A percentile compares a stretch with the other conserved stretches of the same genome.
Conservation (phyloP, 495 filamentous ascomycete species). For the Talaromyces stipitatus region DNA sequence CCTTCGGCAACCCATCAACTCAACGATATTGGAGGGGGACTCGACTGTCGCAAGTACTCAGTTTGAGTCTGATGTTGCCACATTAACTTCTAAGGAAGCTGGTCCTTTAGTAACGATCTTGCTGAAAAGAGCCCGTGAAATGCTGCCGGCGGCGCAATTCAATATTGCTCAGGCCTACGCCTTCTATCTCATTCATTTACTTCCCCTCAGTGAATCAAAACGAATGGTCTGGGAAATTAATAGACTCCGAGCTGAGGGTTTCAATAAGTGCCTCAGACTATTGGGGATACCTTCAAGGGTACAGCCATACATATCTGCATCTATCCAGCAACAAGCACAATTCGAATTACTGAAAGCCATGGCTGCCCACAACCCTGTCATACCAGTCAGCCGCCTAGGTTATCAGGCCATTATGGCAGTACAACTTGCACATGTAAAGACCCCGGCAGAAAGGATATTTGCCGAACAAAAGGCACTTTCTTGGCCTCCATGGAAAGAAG, state of each 20-base stretch:
- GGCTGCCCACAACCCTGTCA: slow-evolving; percentile 45
- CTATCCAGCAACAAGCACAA: slow-evolving; percentile 52
- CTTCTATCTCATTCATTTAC: slow-evolving; percentile 19
- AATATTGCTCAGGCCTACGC: slow-evolving; percentile 34
- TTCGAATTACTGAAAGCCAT: slow-evolving; percentile 57
- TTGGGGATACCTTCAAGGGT: slow-evolving; percentile 45
- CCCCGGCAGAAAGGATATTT: slow-evolving; percentile 47
- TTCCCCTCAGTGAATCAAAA: background rate
- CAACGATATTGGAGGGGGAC: background rate
- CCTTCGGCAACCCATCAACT: slow-evolving; percentile 21
- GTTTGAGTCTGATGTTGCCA: slow-evolving; percentile 7
- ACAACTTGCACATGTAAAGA: slow-evolving; percentile 60
- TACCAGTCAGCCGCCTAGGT: slow-evolving; percentile 52
- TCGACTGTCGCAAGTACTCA: slow-evolving; percentile 9
- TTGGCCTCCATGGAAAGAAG: slow-evolving; percentile 70
- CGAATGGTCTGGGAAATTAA: slow-evolving; percentile 5
- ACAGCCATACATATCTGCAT: slow-evolving; percentile 40
- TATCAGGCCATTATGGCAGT: slow-evolving; percentile 53
- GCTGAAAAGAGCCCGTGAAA: slow-evolving; percentile 47
- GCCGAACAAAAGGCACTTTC: slow-evolving; percentile 50
- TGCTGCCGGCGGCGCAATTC: slow-evolving; percentile 50
- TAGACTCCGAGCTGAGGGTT: slow-evolving; percentile 22
- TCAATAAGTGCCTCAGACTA: slow-evolving; percentile 48
- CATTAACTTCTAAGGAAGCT: slow-evolving; percentile 22
- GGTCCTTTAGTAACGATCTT: slow-evolving; percentile 41